Evolutionary conservation across 768 basidiomycete genomes (phyloP).

Genomic region (Coprinellus micaceus): DNA sequence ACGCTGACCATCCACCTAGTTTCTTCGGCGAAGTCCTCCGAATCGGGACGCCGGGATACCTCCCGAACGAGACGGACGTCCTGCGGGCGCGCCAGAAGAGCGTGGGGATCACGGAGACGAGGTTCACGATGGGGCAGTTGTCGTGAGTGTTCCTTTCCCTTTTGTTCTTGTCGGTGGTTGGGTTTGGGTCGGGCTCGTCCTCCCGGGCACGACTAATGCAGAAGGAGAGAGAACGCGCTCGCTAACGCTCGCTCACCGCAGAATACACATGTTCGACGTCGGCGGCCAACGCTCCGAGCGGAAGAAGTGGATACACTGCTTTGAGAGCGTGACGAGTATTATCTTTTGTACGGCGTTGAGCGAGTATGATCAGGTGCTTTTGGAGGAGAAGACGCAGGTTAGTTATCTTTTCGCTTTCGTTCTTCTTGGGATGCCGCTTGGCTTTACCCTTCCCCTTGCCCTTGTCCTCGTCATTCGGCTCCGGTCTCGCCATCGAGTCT

Average conservation of each 20-base stretch:
- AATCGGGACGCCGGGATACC: conserved; percentile 77
- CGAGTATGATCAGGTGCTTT: conserved; percentile 72
- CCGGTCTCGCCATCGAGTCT: too few species aligned
- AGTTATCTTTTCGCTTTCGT: conserved; percentile 15
- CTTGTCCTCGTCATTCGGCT: background rate
- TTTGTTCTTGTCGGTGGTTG: too few species aligned
- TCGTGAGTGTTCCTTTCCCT: conserved; percentile 37
- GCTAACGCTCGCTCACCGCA: conserved; percentile 12
- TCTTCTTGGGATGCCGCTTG: background rate
- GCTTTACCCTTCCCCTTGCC: background rate
- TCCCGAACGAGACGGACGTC: conserved; percentile 84
- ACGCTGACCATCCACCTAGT: too few species aligned
- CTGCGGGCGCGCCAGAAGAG: conserved; percentile 86
- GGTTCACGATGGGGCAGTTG: conserved; percentile 66
- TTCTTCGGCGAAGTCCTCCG: conserved; percentile 86
- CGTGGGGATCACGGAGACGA: conserved; percentile 86
- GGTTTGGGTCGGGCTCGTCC: too few species aligned
- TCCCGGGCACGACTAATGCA: background rate
- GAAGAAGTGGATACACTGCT: conserved; percentile 78
- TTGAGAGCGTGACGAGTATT: conserved; percentile 58
- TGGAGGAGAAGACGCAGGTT: conserved; percentile 66
- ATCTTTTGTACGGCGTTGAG: conserved; percentile 67
- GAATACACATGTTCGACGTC: conserved; percentile 73
- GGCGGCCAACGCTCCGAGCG: conserved; percentile 78
- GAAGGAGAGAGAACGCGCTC: background rate